Base-by-base conservation (phyloP, 441 rosid genomes). In the Raphanus hybrid region DNA sequence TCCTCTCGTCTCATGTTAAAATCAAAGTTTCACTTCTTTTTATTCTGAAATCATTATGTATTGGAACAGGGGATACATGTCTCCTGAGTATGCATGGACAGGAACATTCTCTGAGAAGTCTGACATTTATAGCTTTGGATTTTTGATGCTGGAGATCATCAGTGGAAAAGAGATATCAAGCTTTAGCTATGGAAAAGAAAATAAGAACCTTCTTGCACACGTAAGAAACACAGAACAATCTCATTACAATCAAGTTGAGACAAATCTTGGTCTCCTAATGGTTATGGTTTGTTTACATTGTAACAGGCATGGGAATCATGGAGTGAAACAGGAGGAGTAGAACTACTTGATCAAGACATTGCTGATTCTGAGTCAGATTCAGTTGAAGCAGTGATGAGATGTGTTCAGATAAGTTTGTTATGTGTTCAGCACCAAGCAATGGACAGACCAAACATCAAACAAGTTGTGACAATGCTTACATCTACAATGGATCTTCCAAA, bases 51-150 rank as follows among this genome's bases (percentile, higher is more conserved):
- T 15, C 23, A 6, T 52, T 52, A 6, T 15, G 58, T 6, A 15
- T 15, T 15, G 1, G 58, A 52, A 55, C 67, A 75, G 79, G 1
- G 73, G 79, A 45, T 75, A 75, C 66, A 75, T 75, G 78, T 45
- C 78, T 16, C 78, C 73, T 60, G 78, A 75, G 67, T 75, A 67
- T 59, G 73, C 73, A 8, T 43, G 71, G 67, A 59, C 64, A 27
- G 73, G 73, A 16, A 64, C 34, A 8, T 89, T 86, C 71, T 89
- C 86, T 0, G 85, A 82, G 71, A 89, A 89, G 82, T 87, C 92
- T 0, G 92, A 88, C 48, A 84, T 91, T 0, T 91, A 82, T 3
- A 86, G 88, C 71, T 70, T 88, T n/a, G 69, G 55, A 39, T 57
- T 43, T 66, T 54, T 54, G 26, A 54, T 15, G 59, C 23, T 54